These are phyloP conservation scores for Sarcocystis neurona DNA, from an alignment of 169 alveolate species.

Conservation along the genomic window DNA sequence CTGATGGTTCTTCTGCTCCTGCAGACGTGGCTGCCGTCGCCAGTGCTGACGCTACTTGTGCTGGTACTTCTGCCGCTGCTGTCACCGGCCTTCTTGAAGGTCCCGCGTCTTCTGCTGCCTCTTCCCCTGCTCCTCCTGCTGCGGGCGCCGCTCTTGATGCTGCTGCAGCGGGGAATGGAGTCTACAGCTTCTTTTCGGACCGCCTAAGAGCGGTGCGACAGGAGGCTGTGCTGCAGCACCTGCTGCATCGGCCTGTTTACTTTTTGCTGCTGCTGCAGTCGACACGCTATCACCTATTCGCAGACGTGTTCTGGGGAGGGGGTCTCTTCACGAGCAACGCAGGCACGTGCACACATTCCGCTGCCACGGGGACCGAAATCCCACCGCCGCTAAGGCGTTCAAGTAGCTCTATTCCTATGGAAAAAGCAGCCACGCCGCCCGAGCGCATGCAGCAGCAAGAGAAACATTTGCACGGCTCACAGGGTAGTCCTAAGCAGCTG, in stretches of 20 bases:
- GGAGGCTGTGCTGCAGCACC: conserved; percentile 7
- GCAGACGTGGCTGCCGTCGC: no score
- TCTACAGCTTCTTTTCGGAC: not conserved
- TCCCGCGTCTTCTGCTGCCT: no score
- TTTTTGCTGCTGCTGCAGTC: not conserved
- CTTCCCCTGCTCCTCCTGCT: no score
- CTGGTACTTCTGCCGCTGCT: no score
- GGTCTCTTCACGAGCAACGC: no score
- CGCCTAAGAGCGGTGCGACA: conserved; percentile 17
- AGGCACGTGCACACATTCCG: not conserved
- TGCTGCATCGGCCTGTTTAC: not conserved
- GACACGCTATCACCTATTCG: not conserved
- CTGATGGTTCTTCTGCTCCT: no score
- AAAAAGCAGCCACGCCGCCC: not conserved
- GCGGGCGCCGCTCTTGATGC: no score
- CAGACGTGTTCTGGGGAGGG: conserved; percentile 18
- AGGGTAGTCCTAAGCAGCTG: not conserved
- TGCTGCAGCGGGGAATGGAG: no score
- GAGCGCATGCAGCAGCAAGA: not conserved
- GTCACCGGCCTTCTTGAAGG: no score
- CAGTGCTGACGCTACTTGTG: no score
- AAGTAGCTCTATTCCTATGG: no score
- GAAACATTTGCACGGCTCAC: not conserved
- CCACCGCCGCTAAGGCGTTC: no score
- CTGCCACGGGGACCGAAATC: not conserved